phyloP scores from a whole-genome alignment of 257 asterid genomes.

The Nyctanthes arbortristis region DNA sequence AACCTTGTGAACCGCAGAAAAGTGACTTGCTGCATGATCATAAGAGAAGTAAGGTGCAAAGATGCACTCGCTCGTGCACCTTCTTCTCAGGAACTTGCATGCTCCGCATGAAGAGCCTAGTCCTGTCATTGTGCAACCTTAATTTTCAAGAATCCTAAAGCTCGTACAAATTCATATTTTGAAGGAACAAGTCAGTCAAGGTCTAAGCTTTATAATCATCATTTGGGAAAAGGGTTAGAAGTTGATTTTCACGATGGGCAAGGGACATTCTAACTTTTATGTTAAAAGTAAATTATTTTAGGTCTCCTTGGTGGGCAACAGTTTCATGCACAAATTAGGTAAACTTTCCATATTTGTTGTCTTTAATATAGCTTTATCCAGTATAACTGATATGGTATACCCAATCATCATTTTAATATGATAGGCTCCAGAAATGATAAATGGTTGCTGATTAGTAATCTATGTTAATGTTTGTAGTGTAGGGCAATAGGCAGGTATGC shows the following conservation, averaged over 20 bases:
- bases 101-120: slow-evolving; percentile 73
- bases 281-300: slow-evolving; percentile 45
- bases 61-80: slow-evolving; percentile 60
- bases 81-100: slow-evolving; percentile 71
- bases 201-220: slow-evolving; percentile 40
- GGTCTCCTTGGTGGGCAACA: slow-evolving; percentile 82
- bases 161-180: slow-evolving; percentile 1
- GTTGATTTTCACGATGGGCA: slow-evolving; percentile 18
- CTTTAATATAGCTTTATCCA: slow-evolving; percentile 29
- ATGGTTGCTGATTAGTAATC: slow-evolving; percentile 37
- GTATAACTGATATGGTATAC: slow-evolving; percentile 26
- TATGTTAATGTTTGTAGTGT: slow-evolving; percentile 16
- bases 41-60: slow-evolving; percentile 69
- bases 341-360: slow-evolving; percentile 41
- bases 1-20: slow-evolving; percentile 68
- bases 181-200: slow-evolving; percentile 8
- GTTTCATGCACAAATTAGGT: slow-evolving; percentile 53
- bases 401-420: slow-evolving; percentile 33
- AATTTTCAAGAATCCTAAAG: slow-evolving; percentile 15
- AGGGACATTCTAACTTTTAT: slow-evolving; percentile 42
- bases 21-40: slow-evolving; percentile 55
- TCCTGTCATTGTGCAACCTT: slow-evolving; percentile 42
- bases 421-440: slow-evolving; percentile 25
- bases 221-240: slow-evolving; percentile 22
- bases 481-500: slow-evolving; percentile 27